Percentiles rank a stretch among this genome's conserved stretches.
These are phyloP conservation scores for Epichloe sibirici DNA, from an alignment of 2,329 filamentous ascomycete species.

Conservation along the genomic window DNA sequence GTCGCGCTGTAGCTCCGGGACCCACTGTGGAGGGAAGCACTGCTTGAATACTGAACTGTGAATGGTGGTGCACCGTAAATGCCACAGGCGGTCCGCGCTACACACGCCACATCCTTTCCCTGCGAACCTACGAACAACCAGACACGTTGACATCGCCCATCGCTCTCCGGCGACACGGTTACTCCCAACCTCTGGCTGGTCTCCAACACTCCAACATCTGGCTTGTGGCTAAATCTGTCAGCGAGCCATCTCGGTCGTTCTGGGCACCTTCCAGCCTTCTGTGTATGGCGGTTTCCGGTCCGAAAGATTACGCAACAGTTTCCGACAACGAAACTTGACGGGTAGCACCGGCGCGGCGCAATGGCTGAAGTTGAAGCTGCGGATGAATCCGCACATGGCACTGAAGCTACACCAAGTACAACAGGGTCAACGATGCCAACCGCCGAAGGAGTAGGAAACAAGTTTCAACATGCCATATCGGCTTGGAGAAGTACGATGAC, in stretches of 20 bases:
- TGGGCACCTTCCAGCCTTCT: background rate
- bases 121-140: background rate
- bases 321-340: background rate
- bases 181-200: background rate
- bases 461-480: conserved; percentile 91
- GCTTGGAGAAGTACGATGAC: conserved; percentile 73
- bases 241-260: background rate
- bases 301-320: background rate
- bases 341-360: background rate
- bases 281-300: background rate
- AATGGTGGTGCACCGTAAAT: background rate
- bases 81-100: background rate
- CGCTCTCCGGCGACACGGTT: background rate
- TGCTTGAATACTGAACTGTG: background rate
- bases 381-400: conserved; percentile 19
- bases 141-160: background rate
- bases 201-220: background rate
- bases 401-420: conserved; percentile 11
- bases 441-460: conserved; percentile 55
- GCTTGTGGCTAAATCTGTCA: background rate
- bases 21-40: background rate
- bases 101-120: background rate
- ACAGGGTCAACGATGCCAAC: conserved; percentile 16
- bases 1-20: background rate
- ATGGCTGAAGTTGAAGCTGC: conserved; percentile 24